phyloP scores from a whole-genome alignment of 139 green algal genomes.

The Tetradesmus obliquus region DNA sequence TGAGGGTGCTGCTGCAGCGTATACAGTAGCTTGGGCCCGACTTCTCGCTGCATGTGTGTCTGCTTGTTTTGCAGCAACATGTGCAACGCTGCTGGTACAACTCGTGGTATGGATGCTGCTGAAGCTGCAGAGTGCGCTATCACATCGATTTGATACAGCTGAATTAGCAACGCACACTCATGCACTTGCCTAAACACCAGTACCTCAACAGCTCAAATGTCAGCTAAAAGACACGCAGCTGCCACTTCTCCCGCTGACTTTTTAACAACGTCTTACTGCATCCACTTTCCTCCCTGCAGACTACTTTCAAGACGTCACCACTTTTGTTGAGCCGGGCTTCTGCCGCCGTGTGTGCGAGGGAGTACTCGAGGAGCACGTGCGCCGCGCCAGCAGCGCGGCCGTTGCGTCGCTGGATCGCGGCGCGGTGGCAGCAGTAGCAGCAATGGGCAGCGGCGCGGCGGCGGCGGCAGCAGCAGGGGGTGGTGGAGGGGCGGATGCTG shows the following conservation, averaged over 20 bases:
- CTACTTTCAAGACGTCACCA: conserved; percentile 46
- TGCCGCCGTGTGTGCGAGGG: conserved; percentile 53
- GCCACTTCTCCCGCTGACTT: not conserved
- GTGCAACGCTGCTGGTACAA: not conserved
- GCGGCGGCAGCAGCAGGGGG: not conserved
- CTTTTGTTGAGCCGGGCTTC: conserved; percentile 53
- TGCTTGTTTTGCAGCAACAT: not conserved
- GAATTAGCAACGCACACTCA: too few relatives aligned
- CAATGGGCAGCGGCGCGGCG: not conserved
- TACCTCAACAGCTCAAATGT: not conserved
- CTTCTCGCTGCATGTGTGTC: not conserved
- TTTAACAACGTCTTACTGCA: not conserved
- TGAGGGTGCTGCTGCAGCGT: not conserved
- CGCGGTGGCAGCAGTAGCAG: not conserved
- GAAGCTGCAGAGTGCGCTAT: too few relatives aligned
- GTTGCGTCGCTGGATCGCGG: conserved; percentile 23
- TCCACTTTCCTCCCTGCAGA: not conserved
- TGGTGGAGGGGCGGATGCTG: not conserved
- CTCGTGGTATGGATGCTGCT: too few relatives aligned
- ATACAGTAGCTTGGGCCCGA: not conserved
- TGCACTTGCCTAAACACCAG: too few relatives aligned
- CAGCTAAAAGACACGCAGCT: not conserved
- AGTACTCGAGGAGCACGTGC: conserved; percentile 58
- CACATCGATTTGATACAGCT: too few relatives aligned
- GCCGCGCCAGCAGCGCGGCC: conserved; percentile 24